Conservation (phyloP, 441 rosid genomes). For the Metrosideros polymorpha region DNA sequence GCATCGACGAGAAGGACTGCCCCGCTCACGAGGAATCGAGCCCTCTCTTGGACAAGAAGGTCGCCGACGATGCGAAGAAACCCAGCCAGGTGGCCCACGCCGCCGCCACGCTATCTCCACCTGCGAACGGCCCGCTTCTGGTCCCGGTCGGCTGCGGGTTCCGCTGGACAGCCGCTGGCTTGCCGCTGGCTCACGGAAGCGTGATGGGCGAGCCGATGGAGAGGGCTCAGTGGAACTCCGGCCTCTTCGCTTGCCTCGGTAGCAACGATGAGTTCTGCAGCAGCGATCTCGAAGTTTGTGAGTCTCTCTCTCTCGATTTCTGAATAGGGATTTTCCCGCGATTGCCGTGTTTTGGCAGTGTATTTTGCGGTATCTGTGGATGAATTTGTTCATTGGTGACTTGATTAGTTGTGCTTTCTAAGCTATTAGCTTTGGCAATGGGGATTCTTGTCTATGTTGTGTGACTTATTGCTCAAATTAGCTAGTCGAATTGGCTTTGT, state of each 20-base stretch:
- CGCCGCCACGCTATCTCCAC: slow-evolving; percentile 2
- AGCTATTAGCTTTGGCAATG: neutral
- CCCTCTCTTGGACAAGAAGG: slow-evolving; percentile 51
- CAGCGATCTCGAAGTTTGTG: slow-evolving; percentile 99
- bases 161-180: slow-evolving; percentile 81
- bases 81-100: slow-evolving; percentile 5
- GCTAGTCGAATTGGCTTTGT: neutral
- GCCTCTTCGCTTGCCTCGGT: slow-evolving; percentile 71
- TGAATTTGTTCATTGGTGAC: neutral
- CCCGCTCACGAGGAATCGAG: slow-evolving; percentile 46
- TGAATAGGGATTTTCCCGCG: neutral
- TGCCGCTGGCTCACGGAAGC: slow-evolving; percentile 62
- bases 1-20: slow-evolving; percentile 2
- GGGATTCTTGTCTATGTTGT: neutral
- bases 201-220: slow-evolving; percentile 81
- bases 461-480: neutral
- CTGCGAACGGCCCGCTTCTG: neutral
- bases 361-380: neutral
- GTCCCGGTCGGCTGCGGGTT: slow-evolving; percentile 13
- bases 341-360: neutral
- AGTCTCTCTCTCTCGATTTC: slow-evolving; percentile 19
- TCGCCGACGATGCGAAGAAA: slow-evolving; percentile 22
- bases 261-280: slow-evolving; percentile 89
- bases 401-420: neutral
- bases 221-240: slow-evolving; percentile 67